Percentiles rank a stretch among this genome's conserved stretches.
phyloP scores from a whole-genome alignment of 176 grass and related monocot genomes.

The Oryza meridionalis region DNA sequence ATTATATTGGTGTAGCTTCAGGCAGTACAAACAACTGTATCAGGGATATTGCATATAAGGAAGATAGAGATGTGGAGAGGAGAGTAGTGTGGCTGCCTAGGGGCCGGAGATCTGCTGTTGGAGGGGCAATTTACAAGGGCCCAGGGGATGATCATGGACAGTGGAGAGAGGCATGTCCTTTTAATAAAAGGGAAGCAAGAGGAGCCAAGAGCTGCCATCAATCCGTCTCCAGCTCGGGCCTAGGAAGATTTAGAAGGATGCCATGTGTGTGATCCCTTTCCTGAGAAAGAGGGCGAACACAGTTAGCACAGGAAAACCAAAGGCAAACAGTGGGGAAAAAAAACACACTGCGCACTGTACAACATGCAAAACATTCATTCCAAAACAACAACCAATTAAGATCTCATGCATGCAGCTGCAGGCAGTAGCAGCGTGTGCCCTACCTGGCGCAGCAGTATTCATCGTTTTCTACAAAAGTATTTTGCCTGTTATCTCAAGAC shows the following conservation, averaged over 20 bases:
- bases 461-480: neutral
- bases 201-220: conserved; percentile 49
- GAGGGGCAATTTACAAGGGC: conserved; percentile 60
- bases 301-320: conserved; percentile 41
- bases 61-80: conserved; percentile 27
- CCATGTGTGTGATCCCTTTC: conserved; percentile 37
- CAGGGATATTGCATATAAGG: conserved; percentile 40
- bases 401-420: conserved; percentile 43
- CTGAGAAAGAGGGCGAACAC: conserved; percentile 31
- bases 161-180: conserved; percentile 47
- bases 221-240: conserved; percentile 40
- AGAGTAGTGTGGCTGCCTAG: neutral
- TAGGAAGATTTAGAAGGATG: conserved; percentile 43
- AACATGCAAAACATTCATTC: conserved; percentile 47
- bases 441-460: neutral
- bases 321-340: conserved; percentile 20
- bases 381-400: conserved; percentile 1
- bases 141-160: conserved; percentile 52
- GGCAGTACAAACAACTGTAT: neutral
- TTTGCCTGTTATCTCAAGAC: conserved; percentile 27
- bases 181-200: conserved; percentile 51
- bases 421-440: neutral
- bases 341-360: conserved; percentile 25
- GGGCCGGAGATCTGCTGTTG: conserved; percentile 46
- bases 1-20: conserved; percentile 7